Conservation (phyloP, 2,329 filamentous ascomycete genomes). For the Calonectria honghensis region DNA sequence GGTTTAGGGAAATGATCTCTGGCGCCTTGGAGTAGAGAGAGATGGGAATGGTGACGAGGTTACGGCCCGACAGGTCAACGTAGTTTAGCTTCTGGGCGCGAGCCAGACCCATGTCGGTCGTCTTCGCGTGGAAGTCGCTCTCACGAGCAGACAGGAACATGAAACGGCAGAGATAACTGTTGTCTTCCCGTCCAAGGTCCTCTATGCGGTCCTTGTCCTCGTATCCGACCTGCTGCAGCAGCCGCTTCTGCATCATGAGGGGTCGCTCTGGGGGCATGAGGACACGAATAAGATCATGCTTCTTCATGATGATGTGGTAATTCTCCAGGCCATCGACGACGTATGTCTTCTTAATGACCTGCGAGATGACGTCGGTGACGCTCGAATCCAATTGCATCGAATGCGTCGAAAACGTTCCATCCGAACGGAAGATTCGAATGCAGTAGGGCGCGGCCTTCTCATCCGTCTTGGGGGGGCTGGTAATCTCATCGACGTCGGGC, state of each 20-base stretch:
- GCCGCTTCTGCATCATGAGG: constrained; percentile 90
- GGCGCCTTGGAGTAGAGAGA: constrained; percentile 91
- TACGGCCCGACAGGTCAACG: constrained; percentile 91
- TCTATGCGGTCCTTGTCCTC: constrained; percentile 90
- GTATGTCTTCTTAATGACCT: constrained; percentile 95
- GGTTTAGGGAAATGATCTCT: constrained; percentile 95
- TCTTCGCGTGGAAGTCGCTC: constrained; percentile 81
- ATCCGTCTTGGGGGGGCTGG: constrained; percentile 80
- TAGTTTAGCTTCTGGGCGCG: constrained; percentile 95
- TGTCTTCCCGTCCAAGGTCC: constrained; percentile 96
- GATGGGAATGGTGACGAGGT: constrained; percentile 96
- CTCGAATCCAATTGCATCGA: constrained; percentile 89
- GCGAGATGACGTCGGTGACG: constrained; percentile 89
- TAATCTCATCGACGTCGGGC: constrained; percentile 80
- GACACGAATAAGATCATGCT: constrained; percentile 91
- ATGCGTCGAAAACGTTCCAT: constrained; percentile 95
- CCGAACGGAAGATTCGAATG: constrained; percentile 94
- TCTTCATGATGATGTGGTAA: constrained; percentile 96
- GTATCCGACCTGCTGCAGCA: constrained; percentile 95
- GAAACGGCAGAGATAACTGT: constrained; percentile 97
- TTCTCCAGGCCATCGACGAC: constrained; percentile 93
- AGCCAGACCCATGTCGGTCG: constrained; percentile 85
- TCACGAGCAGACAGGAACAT: constrained; percentile 94
- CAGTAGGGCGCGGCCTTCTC: constrained; percentile 88
- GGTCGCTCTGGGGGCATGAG: constrained; percentile 87